These are phyloP conservation scores for Tetracladium marchalianum DNA, from an alignment of 495 filamentous ascomycete species.

Conservation along the genomic window DNA sequence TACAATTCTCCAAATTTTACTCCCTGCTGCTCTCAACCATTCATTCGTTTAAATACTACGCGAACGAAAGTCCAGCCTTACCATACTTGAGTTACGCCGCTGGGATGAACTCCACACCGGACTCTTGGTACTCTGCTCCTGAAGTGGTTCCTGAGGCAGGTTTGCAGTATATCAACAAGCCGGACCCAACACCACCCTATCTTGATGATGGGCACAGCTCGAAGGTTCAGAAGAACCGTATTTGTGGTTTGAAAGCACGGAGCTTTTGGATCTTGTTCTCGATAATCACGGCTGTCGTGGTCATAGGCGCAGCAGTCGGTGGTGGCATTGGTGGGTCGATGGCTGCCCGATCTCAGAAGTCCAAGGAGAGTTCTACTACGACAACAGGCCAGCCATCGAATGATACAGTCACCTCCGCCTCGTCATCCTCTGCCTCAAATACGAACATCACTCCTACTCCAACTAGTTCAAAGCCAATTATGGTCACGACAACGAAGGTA, in stretches of 20 bases:
- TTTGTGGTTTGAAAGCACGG: conserved; percentile 5
- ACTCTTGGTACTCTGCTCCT: conserved; percentile 1
- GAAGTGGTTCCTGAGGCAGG: conserved; percentile 1
- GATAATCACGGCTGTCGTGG: conserved; percentile 2
- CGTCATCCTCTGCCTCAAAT: conserved; percentile 2
- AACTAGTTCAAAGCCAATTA: conserved; percentile 2
- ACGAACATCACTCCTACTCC: conserved; percentile 1
- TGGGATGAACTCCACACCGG: conserved; percentile 1
- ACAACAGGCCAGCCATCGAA: background rate
- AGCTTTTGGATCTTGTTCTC: conserved; percentile 5
- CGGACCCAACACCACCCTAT: conserved; percentile 1
- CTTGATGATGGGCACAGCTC: conserved; percentile 1
- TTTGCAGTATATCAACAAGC: background rate
- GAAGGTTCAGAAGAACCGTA: conserved; percentile 5
- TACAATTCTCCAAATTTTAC: conserved; percentile 3
- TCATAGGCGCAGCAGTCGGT: conserved; percentile 1
- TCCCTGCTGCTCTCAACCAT: conserved; percentile 1
- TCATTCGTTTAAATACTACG: conserved; percentile 2
- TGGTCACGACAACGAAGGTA: background rate
- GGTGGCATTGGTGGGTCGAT: conserved; percentile 1
- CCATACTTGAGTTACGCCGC: conserved; percentile 2
- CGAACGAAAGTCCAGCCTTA: conserved; percentile 1
- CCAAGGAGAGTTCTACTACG: conserved; percentile 2
- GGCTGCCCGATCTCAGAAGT: conserved; percentile 1
- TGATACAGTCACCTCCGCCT: conserved; percentile 1